Evolutionary conservation across 176 grass and related monocot species (phyloP), one percentile per base, ranked within the genome.

Genomic region (Avena atlantica): DNA sequence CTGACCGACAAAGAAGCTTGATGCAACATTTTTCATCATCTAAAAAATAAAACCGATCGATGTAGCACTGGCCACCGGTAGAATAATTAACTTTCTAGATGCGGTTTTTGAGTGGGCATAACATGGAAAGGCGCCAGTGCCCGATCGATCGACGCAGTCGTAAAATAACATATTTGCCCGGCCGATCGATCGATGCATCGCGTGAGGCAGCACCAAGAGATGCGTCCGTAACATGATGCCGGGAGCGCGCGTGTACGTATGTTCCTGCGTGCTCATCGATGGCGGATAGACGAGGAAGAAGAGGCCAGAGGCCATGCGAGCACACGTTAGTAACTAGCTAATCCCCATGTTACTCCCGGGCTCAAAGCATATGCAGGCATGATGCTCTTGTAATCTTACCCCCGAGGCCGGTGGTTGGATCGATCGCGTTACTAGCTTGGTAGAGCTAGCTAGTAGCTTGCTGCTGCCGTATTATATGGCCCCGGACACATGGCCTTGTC

Each of bases 311-410:
- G 73, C 47, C 72, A 78, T 20, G 74, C 24, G 25, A 76, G 60
- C 5, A 19, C 85, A 88, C 84, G 81, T 81, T 74, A 89, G 55
- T 67, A 16, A 64, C 53, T 19, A 44, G 8, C 60, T 78, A 83
- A 78, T 34, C 74, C 74, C 76, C 86, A 91, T 88, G 90, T 88
- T 86, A 27, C 27, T 27, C 27, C 27, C 27, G 27, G 27, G 27
- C 44, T 74, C 77, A 70, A 53, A 49, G 64, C 56, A 62, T 24
- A 62, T 25, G 60, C 9, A 23, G 0, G 60, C 60, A 62, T 62
- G 60, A 62, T 24, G 60, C 44, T 34, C 17, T 6, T 27, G 5
- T 19, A 44, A 62, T 86, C 83, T 68, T 52, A 29, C 13, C 12
- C 55, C 17, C 19, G 55, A 7, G 64, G 64, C 56, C 53, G 84